These are phyloP conservation scores for Liriodendron chinense DNA, from an alignment of 164 flowering plant genomes.

Conservation along the genomic window DNA sequence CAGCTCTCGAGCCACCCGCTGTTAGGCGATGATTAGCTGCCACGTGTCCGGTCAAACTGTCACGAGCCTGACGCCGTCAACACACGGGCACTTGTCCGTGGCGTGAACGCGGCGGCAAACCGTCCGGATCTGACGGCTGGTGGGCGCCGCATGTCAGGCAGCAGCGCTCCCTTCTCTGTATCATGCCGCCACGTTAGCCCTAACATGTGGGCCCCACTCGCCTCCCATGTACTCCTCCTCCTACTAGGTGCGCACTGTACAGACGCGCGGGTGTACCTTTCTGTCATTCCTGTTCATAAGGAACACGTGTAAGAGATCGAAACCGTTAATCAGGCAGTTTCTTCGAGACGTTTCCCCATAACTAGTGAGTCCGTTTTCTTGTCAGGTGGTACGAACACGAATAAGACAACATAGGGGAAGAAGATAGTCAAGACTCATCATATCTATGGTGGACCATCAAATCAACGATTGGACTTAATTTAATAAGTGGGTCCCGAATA, in stretches of 20 bases:
- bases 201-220: not conserved
- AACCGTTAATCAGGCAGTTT: not conserved
- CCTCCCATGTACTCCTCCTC: not conserved
- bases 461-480: too few relatives aligned
- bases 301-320: not conserved
- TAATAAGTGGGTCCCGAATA: too few relatives aligned
- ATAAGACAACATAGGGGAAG: too few relatives aligned
- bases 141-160: not conserved
- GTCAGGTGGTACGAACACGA: too few relatives aligned
- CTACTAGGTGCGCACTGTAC: not conserved
- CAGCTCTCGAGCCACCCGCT: conserved; percentile 1
- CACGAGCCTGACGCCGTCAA: not conserved
- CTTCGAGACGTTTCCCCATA: too few relatives aligned
- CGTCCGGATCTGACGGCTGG: not conserved
- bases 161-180: not conserved
- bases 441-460: too few relatives aligned
- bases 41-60: not conserved
- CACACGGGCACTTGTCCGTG: not conserved
- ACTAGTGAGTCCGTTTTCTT: too few relatives aligned
- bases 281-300: too few relatives aligned
- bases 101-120: conserved; percentile 3
- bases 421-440: too few relatives aligned
- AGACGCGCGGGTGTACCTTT: not conserved
- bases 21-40: not conserved
- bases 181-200: not conserved